Conservation (phyloP, 805 yeast genomes). For the Candida golubevii region DNA sequence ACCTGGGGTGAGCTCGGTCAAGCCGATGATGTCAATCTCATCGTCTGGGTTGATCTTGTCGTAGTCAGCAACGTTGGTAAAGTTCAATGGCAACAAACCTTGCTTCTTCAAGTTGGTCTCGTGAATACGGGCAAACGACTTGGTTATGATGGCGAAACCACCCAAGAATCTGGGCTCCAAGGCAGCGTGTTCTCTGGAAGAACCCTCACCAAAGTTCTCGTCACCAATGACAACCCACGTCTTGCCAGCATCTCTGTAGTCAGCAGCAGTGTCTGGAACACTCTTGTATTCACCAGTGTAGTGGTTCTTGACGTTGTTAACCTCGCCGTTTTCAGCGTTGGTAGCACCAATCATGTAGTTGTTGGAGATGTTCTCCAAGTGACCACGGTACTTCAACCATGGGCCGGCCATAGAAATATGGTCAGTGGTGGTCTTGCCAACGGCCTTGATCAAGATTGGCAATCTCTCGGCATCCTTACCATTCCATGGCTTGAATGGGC, state of each 20-base stretch:
- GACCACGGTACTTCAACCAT: constrained; percentile 99
- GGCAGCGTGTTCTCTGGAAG: constrained; percentile 99
- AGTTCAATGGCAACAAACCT: constrained; percentile 97
- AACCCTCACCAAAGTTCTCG: constrained; percentile 99
- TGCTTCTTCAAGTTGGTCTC: constrained; percentile 99
- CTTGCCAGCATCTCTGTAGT: constrained; percentile 89
- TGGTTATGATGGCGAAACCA: constrained; percentile 96
- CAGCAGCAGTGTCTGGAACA: constrained; percentile 95
- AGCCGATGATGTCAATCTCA: constrained; percentile 81
- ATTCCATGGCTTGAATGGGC: constrained; percentile 94
- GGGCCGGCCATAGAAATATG: constrained; percentile 99
- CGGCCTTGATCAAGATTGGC: constrained; percentile 94
- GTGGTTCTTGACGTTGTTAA: constrained; percentile 84
- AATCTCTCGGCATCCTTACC: constrained; percentile 86
- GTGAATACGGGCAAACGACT: constrained; percentile 97
- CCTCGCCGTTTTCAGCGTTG: constrained; percentile 93
- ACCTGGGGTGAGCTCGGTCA: constrained; percentile 87
- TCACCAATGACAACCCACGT: constrained; percentile 98
- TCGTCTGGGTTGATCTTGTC: constrained; percentile 91
- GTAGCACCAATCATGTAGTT: constrained; percentile 99
- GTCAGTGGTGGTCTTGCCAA: constrained; percentile 98
- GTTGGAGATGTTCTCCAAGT: constrained; percentile 96
- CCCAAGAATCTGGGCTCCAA: constrained; percentile 99
- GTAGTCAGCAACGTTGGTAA: constrained; percentile 82
- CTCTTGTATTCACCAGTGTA: constrained; percentile 89